Conservation (phyloP, 2,329 filamentous ascomycete genomes). For the Fusarium virguliforme region DNA sequence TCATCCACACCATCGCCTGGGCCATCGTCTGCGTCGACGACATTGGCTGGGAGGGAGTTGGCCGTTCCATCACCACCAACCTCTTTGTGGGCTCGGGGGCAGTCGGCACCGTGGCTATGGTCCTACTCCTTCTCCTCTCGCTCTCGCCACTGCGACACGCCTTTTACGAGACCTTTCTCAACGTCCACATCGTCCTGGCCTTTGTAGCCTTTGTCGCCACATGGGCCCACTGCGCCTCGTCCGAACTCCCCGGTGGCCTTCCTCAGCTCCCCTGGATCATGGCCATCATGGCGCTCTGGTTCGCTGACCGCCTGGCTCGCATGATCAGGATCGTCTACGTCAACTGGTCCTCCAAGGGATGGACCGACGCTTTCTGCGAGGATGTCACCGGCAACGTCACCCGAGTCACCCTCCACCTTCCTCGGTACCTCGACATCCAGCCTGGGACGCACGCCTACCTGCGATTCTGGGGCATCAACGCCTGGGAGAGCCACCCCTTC, state of each 20-base stretch:
- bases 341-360: slow-evolving; percentile 74
- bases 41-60: slow-evolving; percentile 74
- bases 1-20: slow-evolving; percentile 83
- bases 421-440: slow-evolving; percentile 75
- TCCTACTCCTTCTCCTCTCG: slow-evolving; percentile 78
- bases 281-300: slow-evolving; percentile 83
- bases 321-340: slow-evolving; percentile 75
- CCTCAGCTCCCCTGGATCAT: slow-evolving; percentile 83
- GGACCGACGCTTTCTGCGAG: slow-evolving; percentile 77
- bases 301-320: slow-evolving; percentile 77
- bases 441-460: slow-evolving; percentile 84
- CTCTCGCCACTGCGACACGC: slow-evolving; percentile 89
- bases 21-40: slow-evolving; percentile 78
- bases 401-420: slow-evolving; percentile 79
- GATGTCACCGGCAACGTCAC: slow-evolving; percentile 79
- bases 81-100: slow-evolving; percentile 78
- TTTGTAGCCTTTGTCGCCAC: slow-evolving; percentile 78
- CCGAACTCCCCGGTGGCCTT: slow-evolving; percentile 75
- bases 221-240: slow-evolving; percentile 83
- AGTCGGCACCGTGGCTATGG: slow-evolving; percentile 73
- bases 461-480: slow-evolving; percentile 76
- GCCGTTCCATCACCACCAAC: slow-evolving; percentile 68
- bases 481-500: slow-evolving; percentile 85
- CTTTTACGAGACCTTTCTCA: slow-evolving; percentile 97
- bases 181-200: slow-evolving; percentile 84